Evolutionary conservation across 106 monocot genomes (phyloP).

Genomic region (Dendrobium nobile): DNA sequence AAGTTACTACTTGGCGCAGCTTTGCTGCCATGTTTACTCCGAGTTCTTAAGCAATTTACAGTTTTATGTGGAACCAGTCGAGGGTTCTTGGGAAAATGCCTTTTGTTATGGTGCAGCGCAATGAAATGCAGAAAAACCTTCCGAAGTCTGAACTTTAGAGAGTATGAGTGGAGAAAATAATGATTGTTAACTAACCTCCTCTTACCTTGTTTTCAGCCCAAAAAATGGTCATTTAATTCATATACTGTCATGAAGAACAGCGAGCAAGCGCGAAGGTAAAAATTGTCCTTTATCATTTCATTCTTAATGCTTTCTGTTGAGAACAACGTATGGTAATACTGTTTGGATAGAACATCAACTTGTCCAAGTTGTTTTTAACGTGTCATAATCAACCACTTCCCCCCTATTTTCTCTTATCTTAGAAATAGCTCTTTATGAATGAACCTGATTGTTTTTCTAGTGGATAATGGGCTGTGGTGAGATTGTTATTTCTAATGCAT

Average conservation of each 20-base stretch:
- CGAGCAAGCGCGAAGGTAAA: slow-evolving; percentile 76
- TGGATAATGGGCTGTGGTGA: not conserved
- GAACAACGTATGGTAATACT: not conserved
- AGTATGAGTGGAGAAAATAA: not conserved
- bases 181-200: not conserved
- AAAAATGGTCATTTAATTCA: slow-evolving; percentile 92
- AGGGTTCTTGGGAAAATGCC: not conserved
- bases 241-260: slow-evolving; percentile 76
- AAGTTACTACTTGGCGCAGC: not conserved
- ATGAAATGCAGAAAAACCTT: not conserved
- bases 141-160: not conserved
- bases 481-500: not conserved
- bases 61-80: not conserved
- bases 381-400: not conserved
- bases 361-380: not conserved
- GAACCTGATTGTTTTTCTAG: not conserved
- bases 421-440: not conserved
- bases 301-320: not conserved
- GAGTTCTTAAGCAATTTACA: no score
- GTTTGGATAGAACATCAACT: not conserved
- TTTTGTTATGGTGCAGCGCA: not conserved
- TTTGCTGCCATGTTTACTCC: not conserved
- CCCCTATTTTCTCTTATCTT: not conserved
- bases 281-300: not conserved
- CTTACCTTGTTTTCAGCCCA: slow-evolving; percentile 49